Evolutionary conservation across 371 early-diverging fungal species (phyloP).

Genomic region (Mucor piriformis): DNA sequence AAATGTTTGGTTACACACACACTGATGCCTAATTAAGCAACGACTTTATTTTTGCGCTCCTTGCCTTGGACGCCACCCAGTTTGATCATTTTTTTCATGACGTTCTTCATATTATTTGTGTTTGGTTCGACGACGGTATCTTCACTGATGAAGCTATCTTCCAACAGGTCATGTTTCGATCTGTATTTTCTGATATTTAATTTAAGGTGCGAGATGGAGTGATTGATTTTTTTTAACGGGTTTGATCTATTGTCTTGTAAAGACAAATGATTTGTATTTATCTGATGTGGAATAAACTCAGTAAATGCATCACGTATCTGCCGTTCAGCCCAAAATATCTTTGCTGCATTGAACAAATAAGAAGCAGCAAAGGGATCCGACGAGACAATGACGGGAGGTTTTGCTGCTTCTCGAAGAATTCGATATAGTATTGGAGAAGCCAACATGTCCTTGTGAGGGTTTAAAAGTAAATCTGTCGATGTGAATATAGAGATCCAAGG

Average conservation of each 20-base stretch:
- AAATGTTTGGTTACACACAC: neutral
- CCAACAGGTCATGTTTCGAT: slow-evolving; percentile 24
- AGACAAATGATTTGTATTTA: neutral
- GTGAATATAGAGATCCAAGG: slow-evolving; percentile 49
- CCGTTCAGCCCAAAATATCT: slow-evolving; percentile 14
- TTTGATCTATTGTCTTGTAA: slow-evolving; percentile 2
- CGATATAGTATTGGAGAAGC: slow-evolving; percentile 36
- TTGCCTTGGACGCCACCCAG: slow-evolving; percentile 27
- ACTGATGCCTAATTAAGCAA: neutral
- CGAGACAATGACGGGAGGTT: slow-evolving; percentile 18
- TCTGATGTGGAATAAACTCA: slow-evolving; percentile 24
- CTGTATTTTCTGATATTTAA: slow-evolving; percentile 37
- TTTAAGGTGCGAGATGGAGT: slow-evolving; percentile 42
- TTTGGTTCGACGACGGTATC: slow-evolving; percentile 3
- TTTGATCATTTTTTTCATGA: slow-evolving; percentile 43
- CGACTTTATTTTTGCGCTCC: slow-evolving; percentile 8
- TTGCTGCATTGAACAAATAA: slow-evolving; percentile 28
- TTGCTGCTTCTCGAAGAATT: slow-evolving; percentile 37
- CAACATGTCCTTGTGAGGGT: slow-evolving; percentile 20
- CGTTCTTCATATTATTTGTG: slow-evolving; percentile 30
- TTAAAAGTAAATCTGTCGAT: slow-evolving; percentile 19
- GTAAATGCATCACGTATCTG: slow-evolving; percentile 31
- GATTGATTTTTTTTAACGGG: slow-evolving; percentile 37
- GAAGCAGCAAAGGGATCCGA: slow-evolving; percentile 40
- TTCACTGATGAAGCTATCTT: slow-evolving; percentile 19